These are phyloP conservation scores for Colletotrichum noveboracense DNA, from an alignment of 2,329 filamentous ascomycete species.

Conservation along the genomic window DNA sequence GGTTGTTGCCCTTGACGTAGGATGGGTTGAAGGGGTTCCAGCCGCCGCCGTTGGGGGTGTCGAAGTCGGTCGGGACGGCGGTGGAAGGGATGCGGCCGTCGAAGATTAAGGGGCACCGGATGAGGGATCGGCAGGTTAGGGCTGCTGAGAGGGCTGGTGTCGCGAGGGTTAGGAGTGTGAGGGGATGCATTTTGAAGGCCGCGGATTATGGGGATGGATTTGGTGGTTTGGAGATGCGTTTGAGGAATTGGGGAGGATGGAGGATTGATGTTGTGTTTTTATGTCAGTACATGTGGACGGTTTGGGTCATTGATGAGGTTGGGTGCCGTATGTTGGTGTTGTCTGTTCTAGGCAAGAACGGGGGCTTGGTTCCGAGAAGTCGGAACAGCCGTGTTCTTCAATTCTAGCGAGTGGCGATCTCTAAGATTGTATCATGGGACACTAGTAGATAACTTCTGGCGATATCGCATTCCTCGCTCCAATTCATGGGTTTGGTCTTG, in stretches of 20 bases:
- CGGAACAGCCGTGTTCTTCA: background rate
- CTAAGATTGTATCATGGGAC: too few relatives aligned
- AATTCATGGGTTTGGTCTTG: too few relatives aligned
- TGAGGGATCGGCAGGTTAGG: background rate
- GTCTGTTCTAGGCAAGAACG: background rate
- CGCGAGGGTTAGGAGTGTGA: background rate
- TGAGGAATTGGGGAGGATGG: background rate
- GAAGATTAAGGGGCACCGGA: constrained; percentile 40
- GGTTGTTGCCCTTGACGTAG: constrained; percentile 39
- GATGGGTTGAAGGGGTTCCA: constrained; percentile 38
- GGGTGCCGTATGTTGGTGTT: background rate
- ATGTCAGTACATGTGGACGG: background rate
- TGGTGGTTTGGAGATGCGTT: fast-evolving
- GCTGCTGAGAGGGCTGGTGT: background rate
- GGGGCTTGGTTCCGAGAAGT: background rate
- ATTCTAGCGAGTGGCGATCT: background rate
- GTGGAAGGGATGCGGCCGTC: constrained; percentile 37
- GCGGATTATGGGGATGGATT: background rate
- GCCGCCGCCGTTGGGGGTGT: constrained; percentile 29
- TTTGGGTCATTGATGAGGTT: background rate
- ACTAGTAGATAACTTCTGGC: too few relatives aligned
- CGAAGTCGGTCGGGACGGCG: constrained; percentile 32
- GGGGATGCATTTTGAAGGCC: background rate
- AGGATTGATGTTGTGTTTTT: background rate
- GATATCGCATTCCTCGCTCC: too few relatives aligned